Conservation (phyloP, 305 asterid species). For the Plantago lanceolata region DNA sequence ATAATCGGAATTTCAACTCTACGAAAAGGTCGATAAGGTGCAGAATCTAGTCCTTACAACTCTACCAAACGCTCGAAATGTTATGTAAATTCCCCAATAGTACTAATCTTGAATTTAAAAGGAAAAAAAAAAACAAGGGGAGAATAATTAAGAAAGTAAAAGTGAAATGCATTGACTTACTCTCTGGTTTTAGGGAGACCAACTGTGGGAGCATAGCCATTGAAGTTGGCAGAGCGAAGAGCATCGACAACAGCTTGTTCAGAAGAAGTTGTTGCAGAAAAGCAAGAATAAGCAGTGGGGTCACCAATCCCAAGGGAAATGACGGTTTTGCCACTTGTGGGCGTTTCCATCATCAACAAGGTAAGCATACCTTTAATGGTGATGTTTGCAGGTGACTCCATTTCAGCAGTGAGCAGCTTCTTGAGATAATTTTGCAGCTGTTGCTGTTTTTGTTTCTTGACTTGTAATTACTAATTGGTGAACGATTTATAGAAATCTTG, state of each 20-base stretch:
- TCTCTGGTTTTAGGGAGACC: slow-evolving; percentile 73
- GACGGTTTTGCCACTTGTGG: slow-evolving; percentile 25
- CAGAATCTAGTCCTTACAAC: too few species aligned
- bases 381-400: slow-evolving; percentile 40
- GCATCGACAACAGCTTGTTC: slow-evolving; percentile 48
- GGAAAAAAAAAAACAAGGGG: background rate
- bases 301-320: slow-evolving; percentile 72
- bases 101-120: background rate
- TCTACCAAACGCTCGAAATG: too few species aligned
- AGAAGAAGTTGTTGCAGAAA: slow-evolving; percentile 45
- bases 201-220: slow-evolving; percentile 66
- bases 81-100: background rate
- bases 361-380: slow-evolving; percentile 64
- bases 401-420: too few species aligned
- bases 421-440: too few species aligned
- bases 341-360: slow-evolving; percentile 38
- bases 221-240: slow-evolving; percentile 55
- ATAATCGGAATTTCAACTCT: too few species aligned
- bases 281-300: slow-evolving; percentile 63
- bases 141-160: background rate
- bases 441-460: too few species aligned
- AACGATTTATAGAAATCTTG: too few species aligned
- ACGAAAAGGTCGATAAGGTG: too few species aligned
- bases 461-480: too few species aligned
- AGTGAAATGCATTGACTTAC: slow-evolving; percentile 21